These are phyloP conservation scores for Microdochium paspali DNA, from an alignment of 2,329 filamentous ascomycete genomes.

Conservation along the genomic window DNA sequence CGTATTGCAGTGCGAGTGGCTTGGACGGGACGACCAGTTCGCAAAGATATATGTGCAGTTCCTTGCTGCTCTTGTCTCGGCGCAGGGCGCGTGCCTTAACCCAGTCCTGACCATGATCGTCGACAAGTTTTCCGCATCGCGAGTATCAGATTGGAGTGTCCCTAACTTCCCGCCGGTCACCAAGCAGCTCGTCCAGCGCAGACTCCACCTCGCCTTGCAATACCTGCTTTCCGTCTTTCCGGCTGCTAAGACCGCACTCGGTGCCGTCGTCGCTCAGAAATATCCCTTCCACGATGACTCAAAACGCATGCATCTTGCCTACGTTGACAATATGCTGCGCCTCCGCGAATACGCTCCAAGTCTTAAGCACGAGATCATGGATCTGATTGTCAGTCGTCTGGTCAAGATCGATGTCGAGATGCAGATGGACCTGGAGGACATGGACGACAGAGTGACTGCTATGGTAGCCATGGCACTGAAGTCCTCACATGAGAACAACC, in stretches of 20 bases:
- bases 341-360: constrained; percentile 71
- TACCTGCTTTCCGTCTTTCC: constrained; percentile 76
- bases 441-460: constrained; percentile 80
- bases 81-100: constrained; percentile 69
- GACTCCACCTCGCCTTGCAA: constrained; percentile 67
- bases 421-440: constrained; percentile 83
- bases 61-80: constrained; percentile 64
- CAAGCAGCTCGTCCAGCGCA: constrained; percentile 55
- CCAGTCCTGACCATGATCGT: constrained; percentile 74
- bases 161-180: constrained; percentile 49
- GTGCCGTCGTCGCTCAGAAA: constrained; percentile 53
- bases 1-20: constrained; percentile 54
- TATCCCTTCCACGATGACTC: constrained; percentile 74
- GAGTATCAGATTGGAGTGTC: constrained; percentile 34
- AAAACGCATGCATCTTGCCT: constrained; percentile 73
- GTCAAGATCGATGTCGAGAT: constrained; percentile 95
- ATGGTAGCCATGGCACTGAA: constrained; percentile 52
- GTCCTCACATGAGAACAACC: constrained; percentile 28
- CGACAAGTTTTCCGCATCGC: constrained; percentile 57
- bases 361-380: constrained; percentile 69
- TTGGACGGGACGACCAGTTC: constrained; percentile 56
- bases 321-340: constrained; percentile 73
- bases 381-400: constrained; percentile 74
- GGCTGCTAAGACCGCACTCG: constrained; percentile 62
- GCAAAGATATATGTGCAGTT: constrained; percentile 60